Conservation (phyloP, 2,329 filamentous ascomycete species). For the Aspergillus pseudoterreus region DNA sequence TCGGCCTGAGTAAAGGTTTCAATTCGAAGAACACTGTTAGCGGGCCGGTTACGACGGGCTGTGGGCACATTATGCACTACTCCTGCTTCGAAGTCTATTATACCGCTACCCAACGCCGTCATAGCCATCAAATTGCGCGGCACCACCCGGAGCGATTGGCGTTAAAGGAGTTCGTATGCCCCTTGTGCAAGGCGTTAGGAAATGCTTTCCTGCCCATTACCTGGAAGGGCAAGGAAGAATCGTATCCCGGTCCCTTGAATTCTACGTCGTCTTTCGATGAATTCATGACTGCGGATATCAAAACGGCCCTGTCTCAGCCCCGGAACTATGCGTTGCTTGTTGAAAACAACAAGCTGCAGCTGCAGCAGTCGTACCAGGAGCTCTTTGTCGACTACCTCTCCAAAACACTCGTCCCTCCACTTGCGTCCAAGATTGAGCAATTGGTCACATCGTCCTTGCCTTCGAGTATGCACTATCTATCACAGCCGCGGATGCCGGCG, state of each 20-base stretch:
- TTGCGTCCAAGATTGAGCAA: constrained; percentile 42
- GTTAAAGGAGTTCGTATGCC: constrained; percentile 89
- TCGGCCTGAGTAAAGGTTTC: constrained; percentile 87
- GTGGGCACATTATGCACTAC: constrained; percentile 98
- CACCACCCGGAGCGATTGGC: constrained; percentile 82
- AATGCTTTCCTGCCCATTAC: constrained; percentile 93
- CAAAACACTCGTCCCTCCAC: constrained; percentile 48
- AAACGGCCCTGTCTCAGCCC: constrained; percentile 43
- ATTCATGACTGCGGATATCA: constrained; percentile 63
- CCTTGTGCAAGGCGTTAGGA: constrained; percentile 91
- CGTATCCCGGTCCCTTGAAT: constrained; percentile 70
- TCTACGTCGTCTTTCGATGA: constrained; percentile 59
- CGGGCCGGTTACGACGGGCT: constrained; percentile 83
- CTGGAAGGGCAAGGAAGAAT: constrained; percentile 89
- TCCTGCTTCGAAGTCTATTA: constrained; percentile 91
- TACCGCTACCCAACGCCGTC: constrained; percentile 75
- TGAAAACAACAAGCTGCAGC: constrained; percentile 31
- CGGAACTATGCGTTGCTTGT: constrained; percentile 45
- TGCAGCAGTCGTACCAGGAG: constrained; percentile 41
- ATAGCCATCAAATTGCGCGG: constrained; percentile 87
- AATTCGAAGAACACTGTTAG: constrained; percentile 62
- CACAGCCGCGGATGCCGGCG: constrained; percentile 24
- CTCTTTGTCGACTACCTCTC: constrained; percentile 51
- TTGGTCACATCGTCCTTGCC: constrained; percentile 25
- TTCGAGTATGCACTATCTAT: constrained; percentile 26